Base-by-base conservation (phyloP, 2,329 filamentous ascomycete species). In the Chaetomium strumarium region DNA sequence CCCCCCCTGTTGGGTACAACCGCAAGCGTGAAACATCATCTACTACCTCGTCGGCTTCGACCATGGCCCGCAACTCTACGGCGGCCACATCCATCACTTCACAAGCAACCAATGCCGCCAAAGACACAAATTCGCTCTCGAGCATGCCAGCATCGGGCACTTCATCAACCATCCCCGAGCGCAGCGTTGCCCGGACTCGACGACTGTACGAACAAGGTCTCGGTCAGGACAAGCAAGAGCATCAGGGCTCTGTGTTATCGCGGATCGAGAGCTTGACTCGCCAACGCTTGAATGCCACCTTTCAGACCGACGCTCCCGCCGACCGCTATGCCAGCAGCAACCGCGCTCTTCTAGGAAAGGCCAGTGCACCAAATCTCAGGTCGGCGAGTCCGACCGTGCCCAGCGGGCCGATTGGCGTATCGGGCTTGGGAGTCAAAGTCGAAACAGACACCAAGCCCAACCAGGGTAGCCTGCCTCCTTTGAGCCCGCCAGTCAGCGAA, bases 21-120 rank as follows among this genome's bases (percentile, higher is more conserved):
- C 80, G 80, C 56, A 88, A 92, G 59, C 79, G 91, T 24, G 90
- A 90, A 58, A 96, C 90, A 0, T 93, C 87, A 1, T 96, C 92
- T 0, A 95, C 88, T 0, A 86, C 84, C 7, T 93, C 90, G 0
- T 85, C 81, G 0, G 72, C 71, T 4, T 85, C 83, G 6, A 84
- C 82, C 0, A 78, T 84, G 37, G 80, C 81, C 24, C 84, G 88
- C 29, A 84, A 82, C 51, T 96, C 92, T 0, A 96, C 91, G 1
- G 88, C 90, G 7, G 90, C 90, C 3, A 96, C 90, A 0, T 96
- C 92, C 0, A 75, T 95, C 46, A 82, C 84, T n/a, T 95, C 90
- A 0, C 88, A 92, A 55, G 73, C 72, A 14, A 67, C 77, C 1
- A 67, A 74, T 3, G 78, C 79, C 1, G 50, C 74, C 29, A 81